Evolutionary conservation across 208 protist species (phyloP), one percentile per base, ranked within the genome.

Genomic region (Trypanosoma congolense): DNA sequence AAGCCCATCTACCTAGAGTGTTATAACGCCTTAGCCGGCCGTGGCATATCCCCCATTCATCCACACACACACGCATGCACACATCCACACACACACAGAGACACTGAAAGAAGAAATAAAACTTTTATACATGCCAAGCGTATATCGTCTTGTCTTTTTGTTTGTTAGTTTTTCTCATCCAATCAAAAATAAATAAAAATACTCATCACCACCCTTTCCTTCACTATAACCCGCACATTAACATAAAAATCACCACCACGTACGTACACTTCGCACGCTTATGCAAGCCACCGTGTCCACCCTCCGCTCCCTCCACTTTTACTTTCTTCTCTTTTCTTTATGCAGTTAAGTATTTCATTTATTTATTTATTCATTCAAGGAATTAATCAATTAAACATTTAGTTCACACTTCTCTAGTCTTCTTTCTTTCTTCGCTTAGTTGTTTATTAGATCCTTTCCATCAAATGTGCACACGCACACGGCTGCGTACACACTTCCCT

Each of bases 301-400:
- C 9, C 33, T 18, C 24, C 28, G 19, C 14, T 49, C 33, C 25
- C 50, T 64, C 42, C 49, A 12, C n/a, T 64, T 56, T 21, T 51
- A 19, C 22, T 50, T 55, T 16, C n/a, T 41, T 46, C 29, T 40
- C 40, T 19, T 29, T 51, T 45, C 18, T 61, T 43, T 26, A 45
- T 35, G 9, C 43, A 33, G 6, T 52, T n/a, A 24, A 22, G 18
- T 52, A 44, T 51, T 30, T 44, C 30, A 43, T 43, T 52, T 61
- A 25, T 38, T 40, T 49, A 9, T 28, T 50, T 59, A 22, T 40
- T 30, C 8, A 22, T 12, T 49, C 14, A 41, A 33, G 30, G 35
- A n/a, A 50, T 56, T 28, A 12, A 18, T 22, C n/a, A 40, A 26
- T 56, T 56, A 21, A 25, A 38, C 4, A 24, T 33, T 31, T 18